phyloP scores from a whole-genome alignment of 169 alveolate species.

The Plasmodium billcollinsi region DNA sequence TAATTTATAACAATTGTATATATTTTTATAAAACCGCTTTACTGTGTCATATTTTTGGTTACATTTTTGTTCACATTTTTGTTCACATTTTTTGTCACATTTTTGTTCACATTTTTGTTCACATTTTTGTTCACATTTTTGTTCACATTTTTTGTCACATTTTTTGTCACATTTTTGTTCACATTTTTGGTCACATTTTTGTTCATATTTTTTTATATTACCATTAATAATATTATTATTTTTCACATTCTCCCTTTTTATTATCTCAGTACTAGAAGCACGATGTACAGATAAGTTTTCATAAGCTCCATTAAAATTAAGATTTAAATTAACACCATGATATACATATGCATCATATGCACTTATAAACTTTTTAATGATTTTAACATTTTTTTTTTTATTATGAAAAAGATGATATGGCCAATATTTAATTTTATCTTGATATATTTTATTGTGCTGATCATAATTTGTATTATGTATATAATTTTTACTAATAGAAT shows the following conservation, averaged over 20 bases:
- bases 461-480: not conserved
- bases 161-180: too few relatives aligned
- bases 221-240: too few relatives aligned
- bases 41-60: conserved; percentile 9
- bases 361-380: conserved; percentile 65
- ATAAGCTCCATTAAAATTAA: conserved; percentile 31
- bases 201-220: not conserved
- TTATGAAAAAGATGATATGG: conserved; percentile 12
- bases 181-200: too few relatives aligned
- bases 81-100: too few relatives aligned
- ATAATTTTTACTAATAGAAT: not conserved
- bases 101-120: too few relatives aligned
- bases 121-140: too few relatives aligned
- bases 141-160: too few relatives aligned
- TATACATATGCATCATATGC: conserved; percentile 57
- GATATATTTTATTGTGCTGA: not conserved
- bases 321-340: conserved; percentile 29
- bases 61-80: not conserved
- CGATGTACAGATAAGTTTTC: not conserved
- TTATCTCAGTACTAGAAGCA: not conserved
- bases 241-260: too few relatives aligned
- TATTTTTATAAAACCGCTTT: conserved; percentile 27
- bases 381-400: conserved; percentile 18
- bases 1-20: conserved; percentile 60
- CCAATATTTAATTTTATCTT: conserved; percentile 4